Base-by-base conservation (phyloP, 2,329 filamentous ascomycete species). In the Botrytis tulipae region DNA sequence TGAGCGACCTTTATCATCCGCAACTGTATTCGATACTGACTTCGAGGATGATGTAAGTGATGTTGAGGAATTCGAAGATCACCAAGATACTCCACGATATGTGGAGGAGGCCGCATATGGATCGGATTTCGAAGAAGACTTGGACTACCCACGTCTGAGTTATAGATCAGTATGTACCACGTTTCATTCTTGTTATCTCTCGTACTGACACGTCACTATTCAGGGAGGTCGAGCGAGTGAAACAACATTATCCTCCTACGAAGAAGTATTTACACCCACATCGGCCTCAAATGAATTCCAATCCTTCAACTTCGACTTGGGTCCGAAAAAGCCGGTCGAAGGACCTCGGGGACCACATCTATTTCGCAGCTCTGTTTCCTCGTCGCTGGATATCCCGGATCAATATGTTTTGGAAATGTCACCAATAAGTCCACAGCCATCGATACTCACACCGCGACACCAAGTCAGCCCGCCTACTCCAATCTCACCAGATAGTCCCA, bases 301-400 rank as follows among this genome's bases (percentile, higher is more conserved):
- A 75, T 85, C 86, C 42, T 93, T 90, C 79, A 86, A 89, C 69
- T 87, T 91, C 76, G 87, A 90, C 62, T 84, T 87, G 74, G 86
- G 88, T 74, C 82, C 83, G 59, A 79, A 79, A 74, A 92, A 92
- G 82, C 86, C 90, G 46, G 90, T 95, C 10, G 88, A 94, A 80
- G 95, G 95, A 0, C 95, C 95, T 3, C 88, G 88, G 77, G 95
- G 95, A 1, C 95, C 95, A 16, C 95, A 97, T 83, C 87, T 97
- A 25, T 97, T 97, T 83, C 90, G 93, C 77, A 87, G 87, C 74
- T 94, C 92, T 32, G 86, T 89, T 73, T 82, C 86, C 71, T 86
- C 88, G 46, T 87, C 90, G 80, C 83, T 74, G 78, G 83, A 73
- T 85, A 88, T 76, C 85, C 86, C 74, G 83, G 87, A 78, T 20